A percentile compares a stretch with the other conserved stretches of the same genome.
Conservation (phyloP, 2,329 filamentous ascomycete species). For the Apiospora phragmitis region DNA sequence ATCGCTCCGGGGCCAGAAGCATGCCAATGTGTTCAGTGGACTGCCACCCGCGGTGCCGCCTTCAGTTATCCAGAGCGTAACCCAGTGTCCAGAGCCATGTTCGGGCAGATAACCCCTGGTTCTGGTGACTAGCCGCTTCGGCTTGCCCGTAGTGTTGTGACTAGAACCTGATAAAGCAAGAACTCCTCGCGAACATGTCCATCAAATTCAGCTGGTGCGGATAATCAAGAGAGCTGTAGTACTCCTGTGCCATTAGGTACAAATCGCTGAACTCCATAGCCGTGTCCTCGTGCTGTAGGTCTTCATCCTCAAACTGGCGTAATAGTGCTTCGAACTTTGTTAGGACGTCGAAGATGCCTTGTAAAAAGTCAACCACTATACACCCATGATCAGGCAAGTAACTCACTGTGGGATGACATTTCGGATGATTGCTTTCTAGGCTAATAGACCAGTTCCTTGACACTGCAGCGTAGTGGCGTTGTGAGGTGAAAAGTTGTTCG, state of each 20-base stretch:
- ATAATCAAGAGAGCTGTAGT: not conserved
- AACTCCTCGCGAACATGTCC: not conserved
- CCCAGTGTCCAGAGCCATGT: not conserved
- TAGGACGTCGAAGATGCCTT: not conserved
- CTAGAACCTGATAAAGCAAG: not conserved
- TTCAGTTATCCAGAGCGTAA: not conserved
- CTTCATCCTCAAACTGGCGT: not conserved
- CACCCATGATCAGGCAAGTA: not conserved
- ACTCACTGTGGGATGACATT: not conserved
- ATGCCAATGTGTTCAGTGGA: not conserved
- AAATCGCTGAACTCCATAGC: not conserved
- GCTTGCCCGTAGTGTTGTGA: not conserved
- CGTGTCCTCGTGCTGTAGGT: not conserved
- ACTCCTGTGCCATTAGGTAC: not conserved
- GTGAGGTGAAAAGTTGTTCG: not conserved
- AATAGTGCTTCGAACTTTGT: not conserved
- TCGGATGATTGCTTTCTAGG: not conserved
- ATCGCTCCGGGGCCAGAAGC: not conserved
- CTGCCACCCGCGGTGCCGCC: not conserved
- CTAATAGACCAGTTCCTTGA: not conserved
- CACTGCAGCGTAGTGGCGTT: not conserved
- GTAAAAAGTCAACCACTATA: not conserved
- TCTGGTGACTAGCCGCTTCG: not conserved
- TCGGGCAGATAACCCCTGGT: not conserved
- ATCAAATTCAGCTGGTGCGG: not conserved